phyloP scores from a whole-genome alignment of 116 monocot species.

The Iris pallida region DNA sequence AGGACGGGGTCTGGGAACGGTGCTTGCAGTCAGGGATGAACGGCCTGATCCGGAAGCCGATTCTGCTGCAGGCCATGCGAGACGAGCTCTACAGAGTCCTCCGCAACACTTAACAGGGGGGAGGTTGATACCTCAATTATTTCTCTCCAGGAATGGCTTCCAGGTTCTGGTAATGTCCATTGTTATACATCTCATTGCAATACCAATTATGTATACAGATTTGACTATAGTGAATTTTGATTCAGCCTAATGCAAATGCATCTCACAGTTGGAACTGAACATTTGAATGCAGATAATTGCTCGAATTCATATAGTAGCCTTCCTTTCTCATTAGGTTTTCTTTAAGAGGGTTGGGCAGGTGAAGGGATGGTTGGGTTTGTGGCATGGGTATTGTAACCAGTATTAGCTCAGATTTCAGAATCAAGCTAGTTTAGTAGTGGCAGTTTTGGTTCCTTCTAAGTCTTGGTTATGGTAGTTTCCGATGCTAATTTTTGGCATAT shows the following conservation, averaged over 20 bases:
- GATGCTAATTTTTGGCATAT: too few species aligned
- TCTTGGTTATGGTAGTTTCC: too few species aligned
- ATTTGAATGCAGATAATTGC: conserved; percentile 7
- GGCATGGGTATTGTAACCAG: too few species aligned
- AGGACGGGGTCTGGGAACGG: conserved; percentile 12
- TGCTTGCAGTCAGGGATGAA: conserved; percentile 17
- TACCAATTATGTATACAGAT: conserved; percentile 15
- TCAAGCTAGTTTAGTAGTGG: too few species aligned
- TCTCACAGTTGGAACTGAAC: neutral
- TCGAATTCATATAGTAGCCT: neutral
- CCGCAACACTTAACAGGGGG: conserved; percentile 6
- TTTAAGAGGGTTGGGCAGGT: too few species aligned
- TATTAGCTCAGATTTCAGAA: too few species aligned
- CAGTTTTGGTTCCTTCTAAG: too few species aligned
- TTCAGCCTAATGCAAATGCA: neutral
- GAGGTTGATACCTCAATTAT: neutral
- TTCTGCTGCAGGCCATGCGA: conserved; percentile 10
- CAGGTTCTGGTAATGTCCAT: conserved; percentile 8
- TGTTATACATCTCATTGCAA: conserved; percentile 12
- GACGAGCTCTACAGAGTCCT: conserved; percentile 24
- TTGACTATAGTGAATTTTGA: conserved; percentile 8
- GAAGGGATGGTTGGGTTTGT: too few species aligned
- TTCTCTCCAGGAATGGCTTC: neutral
- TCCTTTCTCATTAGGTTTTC: too few species aligned
- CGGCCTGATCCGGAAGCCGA: conserved; percentile 23